Percentiles rank a stretch among this genome's conserved stretches.
Conservation (phyloP, 1,139 yeast species). For the Candida sp. region DNA sequence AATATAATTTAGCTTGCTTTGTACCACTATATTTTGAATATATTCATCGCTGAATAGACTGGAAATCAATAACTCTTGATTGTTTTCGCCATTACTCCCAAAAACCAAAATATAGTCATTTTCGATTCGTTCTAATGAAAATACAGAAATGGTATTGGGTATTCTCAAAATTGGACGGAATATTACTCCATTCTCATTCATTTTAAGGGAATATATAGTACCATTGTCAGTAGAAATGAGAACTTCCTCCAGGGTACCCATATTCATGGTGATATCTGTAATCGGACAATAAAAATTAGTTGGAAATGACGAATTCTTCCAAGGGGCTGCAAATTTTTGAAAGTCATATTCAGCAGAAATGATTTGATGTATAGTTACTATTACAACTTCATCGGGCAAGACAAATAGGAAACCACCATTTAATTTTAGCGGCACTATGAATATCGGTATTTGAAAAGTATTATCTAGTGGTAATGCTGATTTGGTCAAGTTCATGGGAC, state of each 20-base stretch:
- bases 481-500: conserved; percentile 18
- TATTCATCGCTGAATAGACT: conserved; percentile 11
- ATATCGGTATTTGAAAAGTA: conserved; percentile 37
- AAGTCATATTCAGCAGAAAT: conserved; percentile 46
- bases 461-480: conserved; percentile 32
- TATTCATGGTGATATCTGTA: conserved; percentile 11
- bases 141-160: conserved; percentile 30
- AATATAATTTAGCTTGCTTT: conserved; percentile 10
- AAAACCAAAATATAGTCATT: conserved; percentile 22
- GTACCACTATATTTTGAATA: conserved; percentile 10
- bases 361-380: conserved; percentile 40
- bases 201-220: conserved; percentile 27
- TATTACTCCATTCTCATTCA: conserved; percentile 9
- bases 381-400: conserved; percentile 19
- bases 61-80: conserved; percentile 22
- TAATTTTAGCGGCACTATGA: conserved; percentile 31
- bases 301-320: conserved; percentile 29
- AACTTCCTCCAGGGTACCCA: conserved; percentile 26
- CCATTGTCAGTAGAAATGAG: conserved; percentile 43
- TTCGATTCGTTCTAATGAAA: conserved; percentile 20
- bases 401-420: conserved; percentile 36
- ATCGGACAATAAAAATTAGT: conserved; percentile 30
- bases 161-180: conserved; percentile 22
- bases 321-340: conserved; percentile 10
- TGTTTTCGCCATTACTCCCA: conserved; percentile 35